These are phyloP conservation scores for Glycine soja DNA, from an alignment of 306 rosid species.

Conservation along the genomic window DNA sequence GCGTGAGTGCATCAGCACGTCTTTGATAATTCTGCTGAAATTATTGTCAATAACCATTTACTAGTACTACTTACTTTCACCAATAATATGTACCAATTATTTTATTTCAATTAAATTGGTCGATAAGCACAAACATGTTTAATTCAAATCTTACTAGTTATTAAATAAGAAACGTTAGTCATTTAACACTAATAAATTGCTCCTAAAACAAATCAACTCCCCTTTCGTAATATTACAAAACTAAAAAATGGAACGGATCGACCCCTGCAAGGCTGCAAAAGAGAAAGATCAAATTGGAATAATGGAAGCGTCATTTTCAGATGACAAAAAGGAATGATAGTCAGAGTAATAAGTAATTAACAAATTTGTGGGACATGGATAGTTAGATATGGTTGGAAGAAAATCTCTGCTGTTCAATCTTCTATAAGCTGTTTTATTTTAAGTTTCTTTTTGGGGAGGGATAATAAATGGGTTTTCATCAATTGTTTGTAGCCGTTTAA, in stretches of 20 bases:
- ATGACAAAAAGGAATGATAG: too few species aligned
- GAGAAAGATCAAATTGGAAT: not conserved
- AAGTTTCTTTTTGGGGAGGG: too few species aligned
- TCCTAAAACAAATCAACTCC: not conserved
- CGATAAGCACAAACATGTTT: not conserved
- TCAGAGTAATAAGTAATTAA: not conserved
- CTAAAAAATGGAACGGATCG: not conserved
- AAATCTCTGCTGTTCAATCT: not conserved
- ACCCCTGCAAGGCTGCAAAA: not conserved
- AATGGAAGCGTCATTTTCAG: slow-evolving; percentile 20
- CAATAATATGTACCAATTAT: not conserved
- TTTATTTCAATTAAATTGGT: not conserved
- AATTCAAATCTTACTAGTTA: not conserved
- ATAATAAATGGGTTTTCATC: too few species aligned
- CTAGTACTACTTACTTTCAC: too few species aligned
- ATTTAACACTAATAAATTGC: too few species aligned
- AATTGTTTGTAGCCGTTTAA: too few species aligned
- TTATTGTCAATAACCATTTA: not conserved
- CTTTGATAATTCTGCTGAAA: not conserved
- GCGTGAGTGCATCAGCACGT: not conserved
- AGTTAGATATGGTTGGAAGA: too few species aligned
- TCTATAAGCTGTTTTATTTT: too few species aligned
- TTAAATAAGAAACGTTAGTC: not conserved
- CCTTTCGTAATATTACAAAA: not conserved
- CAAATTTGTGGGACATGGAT: not conserved